These are phyloP conservation scores for Coprinopsis sp. DNA, from an alignment of 768 basidiomycete species.

Conservation along the genomic window DNA sequence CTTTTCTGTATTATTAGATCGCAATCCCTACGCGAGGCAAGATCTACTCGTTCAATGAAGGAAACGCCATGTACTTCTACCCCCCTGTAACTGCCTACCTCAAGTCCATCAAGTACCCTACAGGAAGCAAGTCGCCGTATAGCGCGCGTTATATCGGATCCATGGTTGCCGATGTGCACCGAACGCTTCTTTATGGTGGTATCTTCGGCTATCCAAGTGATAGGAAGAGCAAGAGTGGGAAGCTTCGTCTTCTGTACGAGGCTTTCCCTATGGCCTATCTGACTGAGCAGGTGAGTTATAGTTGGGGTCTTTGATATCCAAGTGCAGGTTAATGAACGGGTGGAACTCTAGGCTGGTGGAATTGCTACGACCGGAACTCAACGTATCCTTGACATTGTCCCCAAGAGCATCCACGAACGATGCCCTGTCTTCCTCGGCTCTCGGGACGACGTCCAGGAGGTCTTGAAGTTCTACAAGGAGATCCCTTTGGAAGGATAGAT, in stretches of 20 bases:
- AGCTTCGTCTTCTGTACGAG: constrained; percentile 92
- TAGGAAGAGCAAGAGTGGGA: constrained; percentile 95
- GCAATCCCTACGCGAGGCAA: constrained; percentile 91
- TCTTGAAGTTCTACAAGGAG: constrained; percentile 80
- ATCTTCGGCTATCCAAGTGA: constrained; percentile 99
- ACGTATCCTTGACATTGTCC: constrained; percentile 86
- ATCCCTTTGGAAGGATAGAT: constrained; percentile 24
- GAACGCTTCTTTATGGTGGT: constrained; percentile 94
- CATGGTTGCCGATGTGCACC: constrained; percentile 98
- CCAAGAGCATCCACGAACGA: constrained; percentile 86
- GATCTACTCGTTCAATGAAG: constrained; percentile 99
- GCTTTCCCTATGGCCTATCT: constrained; percentile 98
- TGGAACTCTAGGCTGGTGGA: constrained; percentile 73
- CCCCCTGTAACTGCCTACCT: constrained; percentile 76
- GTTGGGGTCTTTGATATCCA: background rate
- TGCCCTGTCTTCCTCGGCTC: constrained; percentile 92
- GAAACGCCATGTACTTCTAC: constrained; percentile 94
- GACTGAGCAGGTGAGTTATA: constrained; percentile 71
- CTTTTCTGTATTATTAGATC: constrained; percentile 49
- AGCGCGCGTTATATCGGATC: constrained; percentile 94
- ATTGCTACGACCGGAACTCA: constrained; percentile 93
- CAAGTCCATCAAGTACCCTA: constrained; percentile 87
- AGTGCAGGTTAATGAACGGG: background rate
- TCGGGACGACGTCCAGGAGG: constrained; percentile 87
- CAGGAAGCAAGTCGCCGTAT: constrained; percentile 75